These are phyloP conservation scores for Trichosporon ovoides DNA, from an alignment of 1,284 basidiomycete species.

Conservation along the genomic window DNA sequence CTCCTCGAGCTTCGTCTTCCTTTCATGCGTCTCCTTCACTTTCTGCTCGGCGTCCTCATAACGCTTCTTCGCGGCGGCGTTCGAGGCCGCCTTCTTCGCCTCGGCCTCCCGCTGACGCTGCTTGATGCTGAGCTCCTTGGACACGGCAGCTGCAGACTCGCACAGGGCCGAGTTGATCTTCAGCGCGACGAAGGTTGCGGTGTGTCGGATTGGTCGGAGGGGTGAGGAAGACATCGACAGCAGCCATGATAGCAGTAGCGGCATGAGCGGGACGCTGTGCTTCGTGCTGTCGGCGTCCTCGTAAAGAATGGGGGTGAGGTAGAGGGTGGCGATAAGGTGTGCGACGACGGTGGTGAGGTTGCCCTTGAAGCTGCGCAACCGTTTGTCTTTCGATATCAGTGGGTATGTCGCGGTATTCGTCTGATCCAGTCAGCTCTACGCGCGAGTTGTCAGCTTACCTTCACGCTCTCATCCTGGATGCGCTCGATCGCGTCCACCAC, in stretches of 20 bases:
- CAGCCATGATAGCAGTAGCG: conserved; percentile 83
- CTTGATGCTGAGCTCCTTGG: conserved; percentile 77
- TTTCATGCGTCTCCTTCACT: conserved; percentile 66
- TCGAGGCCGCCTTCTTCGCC: conserved; percentile 59
- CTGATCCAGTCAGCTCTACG: conserved; percentile 15
- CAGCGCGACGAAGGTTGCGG: conserved; percentile 82
- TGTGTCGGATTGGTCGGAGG: conserved; percentile 91
- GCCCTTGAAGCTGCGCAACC: conserved; percentile 78
- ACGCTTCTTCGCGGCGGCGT: conserved; percentile 54
- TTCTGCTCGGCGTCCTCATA: conserved; percentile 71
- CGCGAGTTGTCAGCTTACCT: conserved; percentile 32
- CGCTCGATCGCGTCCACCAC: conserved; percentile 54
- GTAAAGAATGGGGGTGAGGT: conserved; percentile 50
- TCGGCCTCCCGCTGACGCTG: conserved; percentile 84
- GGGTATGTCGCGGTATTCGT: conserved; percentile 76
- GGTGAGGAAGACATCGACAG: conserved; percentile 90
- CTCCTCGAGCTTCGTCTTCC: conserved; percentile 68
- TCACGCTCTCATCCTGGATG: conserved; percentile 49
- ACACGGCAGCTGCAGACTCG: conserved; percentile 71
- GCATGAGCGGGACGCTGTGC: conserved; percentile 69
- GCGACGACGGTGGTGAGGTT: conserved; percentile 77
- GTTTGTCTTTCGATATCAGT: conserved; percentile 74
- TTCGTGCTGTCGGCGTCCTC: conserved; percentile 63
- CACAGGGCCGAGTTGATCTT: conserved; percentile 81
- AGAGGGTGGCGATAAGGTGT: conserved; percentile 59